Evolutionary conservation across 495 filamentous ascomycete genomes (phyloP).

Genomic region (Podospora sp.): DNA sequence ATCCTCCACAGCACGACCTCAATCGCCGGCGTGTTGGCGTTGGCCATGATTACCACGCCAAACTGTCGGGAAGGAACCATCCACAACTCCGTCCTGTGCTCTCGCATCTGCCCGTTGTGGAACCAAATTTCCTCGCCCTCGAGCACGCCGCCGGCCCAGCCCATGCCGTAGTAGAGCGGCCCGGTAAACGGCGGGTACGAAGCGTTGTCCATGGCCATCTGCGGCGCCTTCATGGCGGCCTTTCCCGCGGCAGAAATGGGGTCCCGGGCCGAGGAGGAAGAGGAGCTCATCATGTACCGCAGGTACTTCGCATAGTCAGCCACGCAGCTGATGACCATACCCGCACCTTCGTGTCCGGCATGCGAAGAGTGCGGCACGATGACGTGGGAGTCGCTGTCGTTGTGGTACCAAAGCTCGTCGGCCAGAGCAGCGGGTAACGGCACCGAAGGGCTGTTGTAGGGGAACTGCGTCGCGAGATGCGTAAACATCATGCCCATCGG

Average conservation of each 20-base stretch:
- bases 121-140: conserved; percentile 5
- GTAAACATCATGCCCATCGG: conserved; percentile 49
- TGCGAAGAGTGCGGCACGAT: neutral
- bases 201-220: neutral
- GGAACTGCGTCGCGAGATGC: conserved; percentile 33
- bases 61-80: neutral
- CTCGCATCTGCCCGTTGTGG: conserved; percentile 12
- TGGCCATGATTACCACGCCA: neutral
- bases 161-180: neutral
- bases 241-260: conserved; percentile 35
- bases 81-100: conserved; percentile 9
- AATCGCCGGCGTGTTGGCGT: neutral
- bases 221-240: conserved; percentile 2
- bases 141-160: conserved; percentile 5
- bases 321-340: conserved; percentile 49
- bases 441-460: conserved; percentile 24
- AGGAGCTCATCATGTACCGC: conserved; percentile 25
- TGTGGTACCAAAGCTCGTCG: conserved; percentile 17
- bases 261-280: neutral
- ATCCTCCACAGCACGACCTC: neutral
- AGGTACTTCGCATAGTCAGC: conserved; percentile 52
- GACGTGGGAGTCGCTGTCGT: conserved; percentile 14
- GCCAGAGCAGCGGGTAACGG: conserved; percentile 15
- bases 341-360: conserved; percentile 41
- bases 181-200: neutral